Evolutionary conservation across 306 rosid genomes (phyloP).

Genomic region (Sicyos edulis): DNA sequence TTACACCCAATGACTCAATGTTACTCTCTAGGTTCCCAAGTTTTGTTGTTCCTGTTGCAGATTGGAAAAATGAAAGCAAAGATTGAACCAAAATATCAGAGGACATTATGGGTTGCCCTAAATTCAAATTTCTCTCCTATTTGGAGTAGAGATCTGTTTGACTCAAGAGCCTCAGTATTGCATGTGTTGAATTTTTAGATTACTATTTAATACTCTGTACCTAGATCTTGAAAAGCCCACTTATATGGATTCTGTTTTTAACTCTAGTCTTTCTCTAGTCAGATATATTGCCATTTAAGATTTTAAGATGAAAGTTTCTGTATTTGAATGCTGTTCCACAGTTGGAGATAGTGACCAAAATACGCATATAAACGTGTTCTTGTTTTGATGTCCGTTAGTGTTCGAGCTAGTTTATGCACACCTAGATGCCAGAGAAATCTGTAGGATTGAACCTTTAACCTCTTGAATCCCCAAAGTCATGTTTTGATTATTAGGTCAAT

Average conservation of each 20-base stretch:
- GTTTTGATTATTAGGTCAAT: too few relatives aligned
- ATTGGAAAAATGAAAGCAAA: not conserved
- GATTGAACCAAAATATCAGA: slow-evolving; percentile 3
- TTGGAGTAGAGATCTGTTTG: not conserved
- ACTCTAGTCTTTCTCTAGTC: not conserved
- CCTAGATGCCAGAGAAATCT: too few relatives aligned
- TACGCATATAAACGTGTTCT: too few relatives aligned
- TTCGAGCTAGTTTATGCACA: too few relatives aligned
- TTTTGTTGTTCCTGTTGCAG: slow-evolving; percentile 49
- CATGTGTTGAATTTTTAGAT: not conserved
- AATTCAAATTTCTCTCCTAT: not conserved
- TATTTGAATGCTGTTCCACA: not conserved
- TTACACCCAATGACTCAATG: slow-evolving; percentile 44
- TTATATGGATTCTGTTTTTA: not conserved
- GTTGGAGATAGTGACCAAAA: too few relatives aligned
- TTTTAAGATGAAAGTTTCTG: not conserved
- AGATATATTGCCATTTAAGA: not conserved
- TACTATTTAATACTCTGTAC: not conserved
- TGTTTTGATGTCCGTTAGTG: too few relatives aligned
- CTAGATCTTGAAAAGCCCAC: not conserved
- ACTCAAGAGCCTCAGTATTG: not conserved
- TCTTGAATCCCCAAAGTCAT: too few relatives aligned
- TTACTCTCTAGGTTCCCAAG: slow-evolving; percentile 53
- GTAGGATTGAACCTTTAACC: too few relatives aligned
- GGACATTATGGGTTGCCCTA: not conserved